These are phyloP conservation scores for Dorcoceras hygrometricum DNA, from an alignment of 257 asterid species.

Conservation along the genomic window DNA sequence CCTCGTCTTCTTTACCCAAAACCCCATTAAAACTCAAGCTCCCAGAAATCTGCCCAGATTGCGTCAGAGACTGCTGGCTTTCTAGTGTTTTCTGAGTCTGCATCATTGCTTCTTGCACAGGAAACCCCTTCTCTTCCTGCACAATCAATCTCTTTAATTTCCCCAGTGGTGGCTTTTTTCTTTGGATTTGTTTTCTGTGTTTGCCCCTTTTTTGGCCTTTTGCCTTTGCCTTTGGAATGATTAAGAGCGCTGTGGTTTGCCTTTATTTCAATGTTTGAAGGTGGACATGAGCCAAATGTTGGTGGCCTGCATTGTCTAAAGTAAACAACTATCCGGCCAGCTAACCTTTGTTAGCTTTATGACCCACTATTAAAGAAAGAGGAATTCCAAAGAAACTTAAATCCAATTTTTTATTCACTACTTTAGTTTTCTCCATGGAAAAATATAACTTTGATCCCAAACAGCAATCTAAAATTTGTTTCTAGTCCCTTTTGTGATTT, in stretches of 20 bases:
- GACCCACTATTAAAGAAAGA: no score
- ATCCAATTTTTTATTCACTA: no score
- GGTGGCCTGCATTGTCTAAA: no score
- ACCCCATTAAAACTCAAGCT: conserved; percentile 47
- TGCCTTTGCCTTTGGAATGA: background rate
- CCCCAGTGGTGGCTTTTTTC: no score
- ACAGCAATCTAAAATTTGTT: no score
- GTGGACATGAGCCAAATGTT: no score
- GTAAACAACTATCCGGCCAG: no score
- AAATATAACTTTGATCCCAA: no score
- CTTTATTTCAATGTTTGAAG: background rate
- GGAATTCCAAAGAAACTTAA: no score
- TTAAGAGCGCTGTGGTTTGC: background rate
- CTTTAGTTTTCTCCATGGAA: no score
- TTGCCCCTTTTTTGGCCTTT: background rate
- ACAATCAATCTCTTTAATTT: background rate
- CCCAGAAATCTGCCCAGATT: conserved; percentile 22
- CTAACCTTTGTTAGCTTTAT: no score
- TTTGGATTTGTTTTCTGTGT: background rate
- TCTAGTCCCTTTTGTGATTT: no score
- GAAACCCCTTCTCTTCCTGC: background rate
- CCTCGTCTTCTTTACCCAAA: conserved; percentile 56
- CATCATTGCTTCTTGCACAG: background rate
- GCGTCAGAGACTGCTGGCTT: conserved; percentile 9
- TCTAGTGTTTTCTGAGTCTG: conserved; percentile 16